phyloP scores from a whole-genome alignment of 2,329 filamentous ascomycete species.

The Ophiostoma montium region DNA sequence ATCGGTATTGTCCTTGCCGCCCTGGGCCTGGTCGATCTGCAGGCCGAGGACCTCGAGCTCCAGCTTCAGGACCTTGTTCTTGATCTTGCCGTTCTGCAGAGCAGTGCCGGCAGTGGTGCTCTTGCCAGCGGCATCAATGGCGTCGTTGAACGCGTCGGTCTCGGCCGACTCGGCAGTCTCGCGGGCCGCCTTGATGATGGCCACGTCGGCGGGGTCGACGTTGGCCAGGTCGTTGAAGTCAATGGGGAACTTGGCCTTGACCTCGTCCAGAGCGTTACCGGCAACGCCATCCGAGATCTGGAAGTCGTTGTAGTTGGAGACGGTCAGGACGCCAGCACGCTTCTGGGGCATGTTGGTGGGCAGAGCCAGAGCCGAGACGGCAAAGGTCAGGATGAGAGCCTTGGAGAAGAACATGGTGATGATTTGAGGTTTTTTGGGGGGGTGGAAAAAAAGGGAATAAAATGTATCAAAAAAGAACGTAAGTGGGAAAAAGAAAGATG shows the following conservation, averaged over 20 bases:
- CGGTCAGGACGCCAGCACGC: conserved; percentile 19
- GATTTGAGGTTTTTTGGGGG: not conserved
- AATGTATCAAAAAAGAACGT: not conserved
- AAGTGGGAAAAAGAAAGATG: not conserved
- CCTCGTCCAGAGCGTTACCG: conserved; percentile 39
- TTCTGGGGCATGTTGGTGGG: conserved; percentile 16
- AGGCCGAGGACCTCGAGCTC: conserved; percentile 36
- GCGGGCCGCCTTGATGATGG: conserved; percentile 35
- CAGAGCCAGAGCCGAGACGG: conserved; percentile 22
- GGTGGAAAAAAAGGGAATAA: not conserved
- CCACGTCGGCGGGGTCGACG: conserved; percentile 32
- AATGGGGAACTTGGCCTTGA: conserved; percentile 38
- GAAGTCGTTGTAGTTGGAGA: conserved; percentile 25
- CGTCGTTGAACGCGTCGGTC: conserved; percentile 36
- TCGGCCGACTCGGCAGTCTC: conserved; percentile 40
- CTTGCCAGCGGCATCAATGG: conserved; percentile 31
- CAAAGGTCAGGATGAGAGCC: conserved; percentile 23
- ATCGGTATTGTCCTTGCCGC: conserved; percentile 25
- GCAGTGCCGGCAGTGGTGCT: conserved; percentile 26
- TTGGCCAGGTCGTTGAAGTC: conserved; percentile 29
- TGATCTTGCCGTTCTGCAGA: conserved; percentile 41
- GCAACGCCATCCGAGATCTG: conserved; percentile 35
- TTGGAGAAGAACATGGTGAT: conserved; percentile 25
- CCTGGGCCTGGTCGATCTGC: conserved; percentile 36
- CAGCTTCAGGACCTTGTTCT: conserved; percentile 47